Evolutionary conservation across 306 rosid species (phyloP).

Genomic region (Fagus sylvatica): DNA sequence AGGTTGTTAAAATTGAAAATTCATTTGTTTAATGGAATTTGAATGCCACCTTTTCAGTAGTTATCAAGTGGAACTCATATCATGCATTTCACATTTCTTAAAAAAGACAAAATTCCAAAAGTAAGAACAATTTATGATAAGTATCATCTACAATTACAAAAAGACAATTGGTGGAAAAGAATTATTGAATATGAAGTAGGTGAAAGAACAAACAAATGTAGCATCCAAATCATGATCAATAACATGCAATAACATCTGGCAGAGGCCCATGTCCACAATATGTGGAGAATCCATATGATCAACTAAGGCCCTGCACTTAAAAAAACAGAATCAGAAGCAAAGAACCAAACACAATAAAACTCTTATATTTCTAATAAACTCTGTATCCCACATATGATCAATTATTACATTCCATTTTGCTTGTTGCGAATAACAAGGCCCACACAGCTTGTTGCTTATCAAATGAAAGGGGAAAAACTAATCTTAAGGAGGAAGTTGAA

Average conservation of each 20-base stretch:
- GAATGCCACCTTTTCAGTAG: no score
- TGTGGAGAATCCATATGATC: constrained; percentile 84
- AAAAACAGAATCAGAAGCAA: neutral
- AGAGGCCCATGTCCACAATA: constrained; percentile 67
- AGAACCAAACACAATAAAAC: constrained; percentile 10
- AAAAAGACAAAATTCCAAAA: no score
- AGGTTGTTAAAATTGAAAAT: no score
- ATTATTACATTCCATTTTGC: constrained; percentile 70
- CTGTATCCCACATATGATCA: neutral
- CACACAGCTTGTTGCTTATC: constrained; percentile 84
- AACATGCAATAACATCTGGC: constrained; percentile 68
- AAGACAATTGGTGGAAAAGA: no score
- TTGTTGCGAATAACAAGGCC: constrained; percentile 72
- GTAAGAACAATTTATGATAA: no score
- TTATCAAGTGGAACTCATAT: no score
- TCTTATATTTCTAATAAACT: neutral
- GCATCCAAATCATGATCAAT: constrained; percentile 40
- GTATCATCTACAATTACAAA: no score
- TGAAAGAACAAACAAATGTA: no score
- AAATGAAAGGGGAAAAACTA: constrained; percentile 2
- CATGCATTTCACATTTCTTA: no score
- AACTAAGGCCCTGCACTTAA: constrained; percentile 59
- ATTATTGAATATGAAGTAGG: no score
- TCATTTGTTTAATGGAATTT: no score
- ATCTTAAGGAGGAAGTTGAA: constrained; percentile 3